A percentile compares a stretch with the other conserved stretches of the same genome.
Conservation (phyloP, 2,329 filamentous ascomycete species). For the Hyphodiscus sp. region DNA sequence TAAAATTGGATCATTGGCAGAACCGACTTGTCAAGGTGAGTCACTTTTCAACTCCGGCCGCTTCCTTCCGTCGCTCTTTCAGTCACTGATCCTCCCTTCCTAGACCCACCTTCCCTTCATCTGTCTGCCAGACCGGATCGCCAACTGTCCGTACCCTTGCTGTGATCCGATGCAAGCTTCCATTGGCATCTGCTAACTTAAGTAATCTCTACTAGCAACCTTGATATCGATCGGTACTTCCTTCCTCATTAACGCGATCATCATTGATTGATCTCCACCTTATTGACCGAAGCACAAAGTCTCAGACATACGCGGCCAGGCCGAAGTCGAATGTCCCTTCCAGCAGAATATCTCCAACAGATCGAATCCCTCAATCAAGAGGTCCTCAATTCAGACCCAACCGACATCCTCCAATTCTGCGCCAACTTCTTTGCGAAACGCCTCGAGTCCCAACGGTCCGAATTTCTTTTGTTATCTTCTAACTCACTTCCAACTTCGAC, state of each 20-base stretch:
- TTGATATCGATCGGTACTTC: background rate
- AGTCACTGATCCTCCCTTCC: background rate
- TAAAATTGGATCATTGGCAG: background rate
- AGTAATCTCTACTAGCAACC: background rate
- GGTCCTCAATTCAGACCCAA: conserved; percentile 49
- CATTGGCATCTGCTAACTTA: background rate
- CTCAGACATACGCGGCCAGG: background rate
- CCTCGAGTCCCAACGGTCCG: conserved; percentile 57
- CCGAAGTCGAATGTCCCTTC: conserved; percentile 38
- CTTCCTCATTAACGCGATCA: background rate
- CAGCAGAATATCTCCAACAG: conserved; percentile 52
- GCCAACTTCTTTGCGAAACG: conserved; percentile 61
- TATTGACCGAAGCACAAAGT: background rate
- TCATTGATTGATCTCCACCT: background rate
- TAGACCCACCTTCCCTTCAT: too few relatives aligned
- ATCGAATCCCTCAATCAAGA: conserved; percentile 58
- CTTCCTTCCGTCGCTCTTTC: background rate
- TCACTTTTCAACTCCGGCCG: background rate
- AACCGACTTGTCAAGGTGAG: background rate
- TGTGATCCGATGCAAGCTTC: background rate
- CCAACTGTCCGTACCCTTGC: background rate
- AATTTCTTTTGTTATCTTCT: conserved; percentile 40
- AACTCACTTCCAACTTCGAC: conserved; percentile 32
- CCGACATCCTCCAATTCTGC: conserved; percentile 64
- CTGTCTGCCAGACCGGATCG: too few relatives aligned